Percentiles rank a stretch among this genome's conserved stretches.
Evolutionary conservation across 495 filamentous ascomycete genomes (phyloP).

Genomic region (Tuber indicum): DNA sequence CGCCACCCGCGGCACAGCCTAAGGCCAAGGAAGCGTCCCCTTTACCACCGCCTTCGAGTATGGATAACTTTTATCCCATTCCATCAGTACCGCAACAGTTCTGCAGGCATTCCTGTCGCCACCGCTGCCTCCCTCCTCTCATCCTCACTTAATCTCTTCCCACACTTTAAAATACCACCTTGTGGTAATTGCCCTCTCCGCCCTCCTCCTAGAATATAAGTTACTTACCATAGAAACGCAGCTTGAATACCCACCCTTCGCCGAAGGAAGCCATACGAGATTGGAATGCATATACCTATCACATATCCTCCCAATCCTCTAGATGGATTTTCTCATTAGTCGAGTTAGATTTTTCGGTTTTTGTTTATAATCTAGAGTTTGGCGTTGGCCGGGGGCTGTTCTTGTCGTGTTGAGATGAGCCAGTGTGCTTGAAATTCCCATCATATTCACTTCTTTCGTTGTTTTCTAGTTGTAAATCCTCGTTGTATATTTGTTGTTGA

Average conservation of each 20-base stretch:
- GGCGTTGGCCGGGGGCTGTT: background rate
- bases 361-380: background rate
- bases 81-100: background rate
- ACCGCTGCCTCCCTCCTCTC: background rate
- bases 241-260: background rate
- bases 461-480: background rate
- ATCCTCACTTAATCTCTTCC: background rate
- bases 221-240: too few relatives aligned
- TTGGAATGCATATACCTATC: background rate
- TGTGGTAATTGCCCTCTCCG: background rate
- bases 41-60: background rate
- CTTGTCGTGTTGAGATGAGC: background rate
- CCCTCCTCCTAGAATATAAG: background rate
- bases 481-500: background rate
- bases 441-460: background rate
- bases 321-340: background rate
- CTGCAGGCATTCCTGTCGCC: background rate
- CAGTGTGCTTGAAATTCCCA: background rate
- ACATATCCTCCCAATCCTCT: background rate
- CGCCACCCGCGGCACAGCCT: background rate
- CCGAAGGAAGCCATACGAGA: background rate
- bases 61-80: background rate
- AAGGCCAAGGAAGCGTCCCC: background rate
- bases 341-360: background rate
- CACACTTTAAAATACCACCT: background rate